Evolutionary conservation across 371 early-diverging fungal species (phyloP).

Genomic region (Globomyces sp.): DNA sequence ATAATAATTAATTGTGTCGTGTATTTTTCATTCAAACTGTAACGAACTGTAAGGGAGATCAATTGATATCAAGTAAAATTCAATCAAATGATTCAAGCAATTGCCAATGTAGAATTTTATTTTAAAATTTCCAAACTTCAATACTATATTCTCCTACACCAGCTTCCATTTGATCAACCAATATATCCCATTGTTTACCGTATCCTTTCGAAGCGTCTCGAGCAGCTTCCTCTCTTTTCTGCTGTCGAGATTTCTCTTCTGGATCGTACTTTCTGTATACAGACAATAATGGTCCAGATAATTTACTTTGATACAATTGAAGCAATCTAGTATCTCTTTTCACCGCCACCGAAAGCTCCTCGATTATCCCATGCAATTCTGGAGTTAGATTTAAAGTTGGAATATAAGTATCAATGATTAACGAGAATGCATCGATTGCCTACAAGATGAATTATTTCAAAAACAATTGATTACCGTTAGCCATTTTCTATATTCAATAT

Average conservation of each 20-base stretch:
- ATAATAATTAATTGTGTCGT: no score
- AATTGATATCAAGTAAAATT: no score
- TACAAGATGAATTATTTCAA: background rate
- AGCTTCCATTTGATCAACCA: conserved; percentile 18
- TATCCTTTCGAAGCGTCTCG: background rate
- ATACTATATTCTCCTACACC: conserved; percentile 20
- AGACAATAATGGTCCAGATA: conserved; percentile 11
- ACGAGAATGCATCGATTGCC: conserved; percentile 19
- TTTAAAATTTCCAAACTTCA: conserved; percentile 4
- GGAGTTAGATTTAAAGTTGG: conserved; percentile 7
- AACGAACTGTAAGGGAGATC: no score
- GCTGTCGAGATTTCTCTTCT: background rate
- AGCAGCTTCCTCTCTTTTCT: no score
- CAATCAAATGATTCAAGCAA: no score
- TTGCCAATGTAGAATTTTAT: no score
- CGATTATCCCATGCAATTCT: background rate
- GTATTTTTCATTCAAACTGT: no score
- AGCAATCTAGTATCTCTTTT: conserved; percentile 14
- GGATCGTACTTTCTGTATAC: background rate
- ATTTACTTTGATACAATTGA: conserved; percentile 1
- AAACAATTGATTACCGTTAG: conserved; percentile 11
- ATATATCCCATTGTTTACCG: conserved; percentile 11
- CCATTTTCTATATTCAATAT: conserved; percentile 10
- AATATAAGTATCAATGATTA: conserved; percentile 18
- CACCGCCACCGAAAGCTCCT: conserved; percentile 8